These are phyloP conservation scores for Citrus medica DNA, from an alignment of 345 rosid species.

Conservation along the genomic window DNA sequence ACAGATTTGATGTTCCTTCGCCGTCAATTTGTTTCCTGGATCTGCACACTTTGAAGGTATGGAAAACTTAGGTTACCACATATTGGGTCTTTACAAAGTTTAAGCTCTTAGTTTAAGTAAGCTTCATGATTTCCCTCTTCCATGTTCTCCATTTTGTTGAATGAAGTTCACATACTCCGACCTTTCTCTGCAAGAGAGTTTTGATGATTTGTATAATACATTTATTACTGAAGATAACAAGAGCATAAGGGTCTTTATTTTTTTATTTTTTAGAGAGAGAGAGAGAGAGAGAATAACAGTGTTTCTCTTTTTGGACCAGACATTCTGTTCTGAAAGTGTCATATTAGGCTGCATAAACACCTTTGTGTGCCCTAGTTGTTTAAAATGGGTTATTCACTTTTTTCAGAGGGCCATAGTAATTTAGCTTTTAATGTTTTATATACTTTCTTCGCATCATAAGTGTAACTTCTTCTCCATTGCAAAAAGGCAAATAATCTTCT, in stretches of 20 bases:
- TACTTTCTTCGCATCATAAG: not conserved
- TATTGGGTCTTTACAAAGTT: not conserved
- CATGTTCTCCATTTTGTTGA: not conserved
- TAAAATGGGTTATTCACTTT: not conserved
- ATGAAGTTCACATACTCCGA: not conserved
- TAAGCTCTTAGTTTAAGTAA: not conserved
- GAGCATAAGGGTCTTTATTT: too few relatives aligned
- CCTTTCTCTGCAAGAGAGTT: not conserved
- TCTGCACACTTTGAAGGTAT: constrained; percentile 78
- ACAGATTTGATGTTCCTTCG: constrained; percentile 48
- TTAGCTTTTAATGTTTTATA: not conserved
- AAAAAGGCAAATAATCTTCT: constrained; percentile 7
- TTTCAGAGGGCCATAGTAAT: not conserved
- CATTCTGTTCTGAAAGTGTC: not conserved
- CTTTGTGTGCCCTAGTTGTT: not conserved
- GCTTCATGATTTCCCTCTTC: not conserved
- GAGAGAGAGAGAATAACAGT: too few relatives aligned
- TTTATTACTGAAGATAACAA: not conserved
- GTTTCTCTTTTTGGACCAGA: not conserved
- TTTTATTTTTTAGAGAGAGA: too few relatives aligned
- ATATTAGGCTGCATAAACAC: not conserved
- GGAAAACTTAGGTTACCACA: not conserved
- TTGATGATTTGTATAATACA: not conserved
- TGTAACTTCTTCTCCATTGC: not conserved
- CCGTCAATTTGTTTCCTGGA: constrained; percentile 86